A percentile compares a stretch with the other conserved stretches of the same genome.
These are phyloP conservation scores for Quercus dentata DNA, from an alignment of 306 rosid genomes.

Conservation along the genomic window DNA sequence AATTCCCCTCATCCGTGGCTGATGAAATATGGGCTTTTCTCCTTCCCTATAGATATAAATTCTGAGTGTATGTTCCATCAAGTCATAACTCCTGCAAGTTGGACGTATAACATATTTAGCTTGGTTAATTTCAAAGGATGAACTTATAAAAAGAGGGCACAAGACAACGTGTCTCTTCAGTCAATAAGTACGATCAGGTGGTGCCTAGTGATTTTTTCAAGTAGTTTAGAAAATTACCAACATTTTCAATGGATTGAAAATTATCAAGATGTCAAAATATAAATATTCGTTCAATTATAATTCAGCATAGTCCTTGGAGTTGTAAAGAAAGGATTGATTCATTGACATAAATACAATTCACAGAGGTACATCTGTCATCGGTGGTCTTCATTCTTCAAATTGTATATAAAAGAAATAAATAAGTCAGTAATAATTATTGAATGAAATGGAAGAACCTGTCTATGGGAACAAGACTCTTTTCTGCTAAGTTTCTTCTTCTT, in stretches of 20 bases:
- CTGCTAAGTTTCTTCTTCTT: not conserved
- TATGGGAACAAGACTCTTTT: not conserved
- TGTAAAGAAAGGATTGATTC: too few species aligned
- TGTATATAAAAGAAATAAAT: not conserved
- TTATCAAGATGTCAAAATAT: not conserved
- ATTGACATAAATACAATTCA: not conserved
- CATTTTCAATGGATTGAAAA: not conserved
- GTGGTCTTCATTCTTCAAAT: not conserved
- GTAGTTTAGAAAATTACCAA: not conserved
- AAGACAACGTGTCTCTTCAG: not conserved
- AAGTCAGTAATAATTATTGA: not conserved
- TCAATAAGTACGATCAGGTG: not conserved
- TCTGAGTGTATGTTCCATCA: constrained; percentile 76
- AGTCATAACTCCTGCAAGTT: constrained; percentile 75
- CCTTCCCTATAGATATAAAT: constrained; percentile 83
- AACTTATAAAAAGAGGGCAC: not conserved
- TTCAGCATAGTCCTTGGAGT: not conserved
- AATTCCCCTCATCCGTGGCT: constrained; percentile 75
- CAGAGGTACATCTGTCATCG: not conserved
- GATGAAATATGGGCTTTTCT: constrained; percentile 78
- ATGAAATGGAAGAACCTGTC: too few species aligned
- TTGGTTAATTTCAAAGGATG: not conserved
- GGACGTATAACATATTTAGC: constrained; percentile 10
- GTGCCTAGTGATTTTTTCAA: too few species aligned
- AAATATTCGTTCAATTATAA: not conserved